These are phyloP conservation scores for Debaryomycetaceae sp. DNA, from an alignment of 1,139 yeast species.

Conservation along the genomic window DNA sequence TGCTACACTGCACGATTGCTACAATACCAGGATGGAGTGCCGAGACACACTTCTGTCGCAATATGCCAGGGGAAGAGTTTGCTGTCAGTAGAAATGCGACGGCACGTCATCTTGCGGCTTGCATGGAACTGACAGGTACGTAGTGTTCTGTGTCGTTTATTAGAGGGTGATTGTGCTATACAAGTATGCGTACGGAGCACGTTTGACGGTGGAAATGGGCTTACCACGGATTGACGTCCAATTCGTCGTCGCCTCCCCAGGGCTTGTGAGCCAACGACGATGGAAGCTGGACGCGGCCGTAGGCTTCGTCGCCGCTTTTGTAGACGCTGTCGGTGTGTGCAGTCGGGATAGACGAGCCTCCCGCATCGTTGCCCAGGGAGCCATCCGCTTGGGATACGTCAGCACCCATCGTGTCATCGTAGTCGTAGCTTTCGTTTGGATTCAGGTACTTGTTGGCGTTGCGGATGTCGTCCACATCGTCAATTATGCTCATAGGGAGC, in stretches of 20 bases:
- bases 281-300: constrained; percentile 50
- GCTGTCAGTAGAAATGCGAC: too few species aligned
- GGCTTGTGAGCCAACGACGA: constrained; percentile 49
- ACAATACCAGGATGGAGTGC: too few species aligned
- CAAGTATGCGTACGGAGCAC: too few species aligned
- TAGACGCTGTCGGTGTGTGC: constrained; percentile 8
- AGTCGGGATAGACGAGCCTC: constrained; percentile 4
- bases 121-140: too few species aligned
- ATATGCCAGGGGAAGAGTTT: too few species aligned
- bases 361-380: constrained; percentile 7
- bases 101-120: too few species aligned
- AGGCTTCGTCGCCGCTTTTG: constrained; percentile 45
- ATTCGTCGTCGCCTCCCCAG: constrained; percentile 39
- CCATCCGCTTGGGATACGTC: constrained; percentile 11
- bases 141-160: too few species aligned
- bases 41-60: too few species aligned
- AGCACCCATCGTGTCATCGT: constrained; percentile 19
- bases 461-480: constrained; percentile 58
- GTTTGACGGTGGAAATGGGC: too few species aligned
- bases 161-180: too few species aligned
- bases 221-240: constrained; percentile 50
- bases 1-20: too few species aligned
- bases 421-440: constrained; percentile 34
- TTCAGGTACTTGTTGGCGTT: constrained; percentile 27
- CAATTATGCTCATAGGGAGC: constrained; percentile 56